Base-by-base conservation (phyloP, 192 early-diverging fungal genomes). In the Spizellomyces punctatus region DNA sequence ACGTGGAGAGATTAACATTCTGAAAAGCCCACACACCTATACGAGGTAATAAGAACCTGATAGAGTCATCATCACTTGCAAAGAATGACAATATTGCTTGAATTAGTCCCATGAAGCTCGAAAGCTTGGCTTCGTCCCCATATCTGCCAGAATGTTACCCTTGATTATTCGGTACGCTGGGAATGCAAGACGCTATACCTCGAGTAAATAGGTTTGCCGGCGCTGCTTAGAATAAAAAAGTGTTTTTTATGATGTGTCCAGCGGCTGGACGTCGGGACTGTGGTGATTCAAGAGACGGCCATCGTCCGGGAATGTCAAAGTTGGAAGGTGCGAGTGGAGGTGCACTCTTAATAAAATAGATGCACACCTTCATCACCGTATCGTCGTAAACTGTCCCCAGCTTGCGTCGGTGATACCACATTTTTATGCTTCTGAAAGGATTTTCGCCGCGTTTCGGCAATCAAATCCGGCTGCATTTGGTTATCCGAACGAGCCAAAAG, bases 141-240 rank as follows among this genome's bases (percentile, higher is more conserved):
- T 98, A 92, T 73, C 96, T 36, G 27, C 27, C 27, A 36, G 27
- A 36, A 36, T 36, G 27, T 36, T 36, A 36, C 27, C 1, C 27
- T 36, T 36, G 27, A 36, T 36, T 36, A 36, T 36, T 36, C 27
- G 27, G 27, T 3, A 36, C 27, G 27, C n/a, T 36, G 27, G 27
- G 27, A 36, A 36, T 36, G 27, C 27, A 36, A 36, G 27, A 3
- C 27, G 27, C 27, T 36, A 36, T 36, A 36, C 27, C 27, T 83
- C 46, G 89, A 89, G 81, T 94, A 99, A 8, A 99, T 91, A 12
- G 96, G 95, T 78, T 99, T 99, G 17, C 96, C 96, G 6, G 94
- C 92, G 70, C 87, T 91, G 81, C 91, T 93, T 12, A 99, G 84
- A 8, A 99, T 90, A 70, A 99, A 92, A 67, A 95, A 95, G 69